phyloP scores from a whole-genome alignment of 106 monocot genomes.

The Dendrobium nobile region DNA sequence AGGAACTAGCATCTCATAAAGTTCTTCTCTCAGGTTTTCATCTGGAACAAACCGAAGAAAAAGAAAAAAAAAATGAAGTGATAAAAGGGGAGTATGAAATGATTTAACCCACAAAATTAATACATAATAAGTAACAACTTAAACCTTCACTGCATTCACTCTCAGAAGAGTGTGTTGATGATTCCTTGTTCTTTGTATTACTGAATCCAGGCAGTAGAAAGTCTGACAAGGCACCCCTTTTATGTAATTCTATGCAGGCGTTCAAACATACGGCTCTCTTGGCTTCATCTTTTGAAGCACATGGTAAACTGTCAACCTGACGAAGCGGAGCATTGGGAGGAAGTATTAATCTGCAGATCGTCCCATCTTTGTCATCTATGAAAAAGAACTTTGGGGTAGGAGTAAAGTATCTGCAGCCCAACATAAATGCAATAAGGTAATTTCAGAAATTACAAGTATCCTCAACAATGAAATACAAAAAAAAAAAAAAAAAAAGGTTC shows the following conservation, averaged over 20 bases:
- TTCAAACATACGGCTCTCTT: constrained; percentile 75
- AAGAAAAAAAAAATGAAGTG: background rate
- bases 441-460: constrained; percentile 1
- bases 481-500: background rate
- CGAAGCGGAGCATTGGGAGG: constrained; percentile 88
- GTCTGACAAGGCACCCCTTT: constrained; percentile 61
- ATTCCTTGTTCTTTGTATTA: constrained; percentile 22
- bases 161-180: constrained; percentile 7
- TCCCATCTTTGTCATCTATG: constrained; percentile 54
- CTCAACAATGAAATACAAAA: background rate
- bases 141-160: constrained; percentile 39
- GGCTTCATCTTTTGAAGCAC: constrained; percentile 79
- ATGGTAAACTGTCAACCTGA: constrained; percentile 62
- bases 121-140: background rate
- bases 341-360: constrained; percentile 67
- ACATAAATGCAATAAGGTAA: background rate
- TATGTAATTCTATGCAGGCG: constrained; percentile 75
- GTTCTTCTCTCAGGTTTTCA: constrained; percentile 62
- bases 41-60: constrained; percentile 32
- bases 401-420: constrained; percentile 60
- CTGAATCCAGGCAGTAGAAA: constrained; percentile 68
- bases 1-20: constrained; percentile 76
- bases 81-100: background rate
- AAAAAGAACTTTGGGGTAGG: constrained; percentile 68
- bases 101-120: background rate